phyloP scores from a whole-genome alignment of 2,329 filamentous ascomycete genomes.

The Pezicula radicicola region DNA sequence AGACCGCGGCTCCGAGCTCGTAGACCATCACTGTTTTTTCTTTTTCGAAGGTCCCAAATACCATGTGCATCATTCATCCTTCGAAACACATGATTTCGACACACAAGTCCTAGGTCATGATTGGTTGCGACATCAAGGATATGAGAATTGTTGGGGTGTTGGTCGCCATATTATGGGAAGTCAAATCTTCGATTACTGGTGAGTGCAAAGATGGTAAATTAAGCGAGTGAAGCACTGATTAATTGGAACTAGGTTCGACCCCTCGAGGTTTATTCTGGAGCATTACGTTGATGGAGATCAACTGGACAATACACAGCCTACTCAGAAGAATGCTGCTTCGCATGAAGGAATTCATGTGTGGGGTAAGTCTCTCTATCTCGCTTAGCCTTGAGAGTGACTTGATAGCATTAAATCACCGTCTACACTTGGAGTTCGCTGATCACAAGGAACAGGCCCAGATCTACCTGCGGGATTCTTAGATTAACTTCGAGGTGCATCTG shows the following conservation, averaged over 20 bases:
- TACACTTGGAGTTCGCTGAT: no score
- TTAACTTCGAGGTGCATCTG: no score
- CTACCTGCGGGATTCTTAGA: no score
- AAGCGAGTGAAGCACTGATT: background rate
- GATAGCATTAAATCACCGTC: no score
- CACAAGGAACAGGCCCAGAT: no score
- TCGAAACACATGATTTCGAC: slow-evolving; percentile 69
- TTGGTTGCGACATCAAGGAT: slow-evolving; percentile 60
- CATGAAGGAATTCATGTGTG: background rate
- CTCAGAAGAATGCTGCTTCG: background rate
- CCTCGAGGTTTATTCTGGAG: slow-evolving; percentile 58
- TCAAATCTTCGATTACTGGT: slow-evolving; percentile 72
- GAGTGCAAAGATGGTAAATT: slow-evolving; percentile 20
- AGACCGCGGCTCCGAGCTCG: no score
- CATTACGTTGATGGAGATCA: slow-evolving; percentile 69
- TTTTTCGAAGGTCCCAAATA: slow-evolving; percentile 36
- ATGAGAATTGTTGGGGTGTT: slow-evolving; percentile 65
- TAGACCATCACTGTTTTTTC: slow-evolving; percentile 49
- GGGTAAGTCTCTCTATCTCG: background rate
- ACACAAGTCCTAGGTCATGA: slow-evolving; percentile 67
- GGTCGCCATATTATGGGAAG: slow-evolving; percentile 66
- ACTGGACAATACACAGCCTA: slow-evolving; percentile 28
- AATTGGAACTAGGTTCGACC: slow-evolving; percentile 38
- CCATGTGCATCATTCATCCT: slow-evolving; percentile 65
- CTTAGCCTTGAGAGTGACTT: no score